phyloP scores from a whole-genome alignment of 495 filamentous ascomycete species.

The Astrothelium subdiscretum region DNA sequence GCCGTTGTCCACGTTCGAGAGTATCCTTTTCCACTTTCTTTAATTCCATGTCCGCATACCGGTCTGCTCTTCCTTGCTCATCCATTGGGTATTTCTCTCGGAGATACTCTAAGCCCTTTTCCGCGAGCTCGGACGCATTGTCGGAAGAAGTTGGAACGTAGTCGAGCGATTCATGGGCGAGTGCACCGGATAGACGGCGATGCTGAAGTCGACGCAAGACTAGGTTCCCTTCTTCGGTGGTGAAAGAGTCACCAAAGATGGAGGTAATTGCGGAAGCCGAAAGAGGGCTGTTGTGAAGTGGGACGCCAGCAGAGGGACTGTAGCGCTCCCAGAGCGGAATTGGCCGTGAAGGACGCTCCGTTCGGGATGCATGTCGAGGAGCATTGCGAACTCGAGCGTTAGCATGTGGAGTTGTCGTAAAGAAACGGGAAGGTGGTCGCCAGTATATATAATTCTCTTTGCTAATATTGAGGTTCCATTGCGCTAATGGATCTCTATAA shows the following conservation, averaged over 20 bases:
- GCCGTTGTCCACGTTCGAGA: conserved; percentile 32
- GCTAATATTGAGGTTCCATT: background rate
- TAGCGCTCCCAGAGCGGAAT: conserved; percentile 16
- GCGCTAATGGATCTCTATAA: background rate
- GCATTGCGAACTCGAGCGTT: conserved; percentile 5
- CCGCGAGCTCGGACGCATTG: conserved; percentile 18
- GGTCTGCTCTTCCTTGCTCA: conserved; percentile 55
- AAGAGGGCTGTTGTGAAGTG: conserved; percentile 14
- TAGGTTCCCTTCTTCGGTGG: conserved; percentile 43
- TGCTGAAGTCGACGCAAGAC: conserved; percentile 60
- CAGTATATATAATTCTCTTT: background rate
- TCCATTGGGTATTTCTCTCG: conserved; percentile 59
- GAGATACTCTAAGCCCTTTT: conserved; percentile 54
- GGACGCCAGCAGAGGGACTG: conserved; percentile 17
- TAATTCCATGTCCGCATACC: conserved; percentile 47
- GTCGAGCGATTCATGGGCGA: conserved; percentile 40
- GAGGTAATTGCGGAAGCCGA: conserved; percentile 33
- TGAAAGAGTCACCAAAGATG: conserved; percentile 50
- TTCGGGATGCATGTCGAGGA: conserved; percentile 10
- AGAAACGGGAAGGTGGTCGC: background rate
- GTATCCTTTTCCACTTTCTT: conserved; percentile 28
- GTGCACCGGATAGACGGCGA: conserved; percentile 61
- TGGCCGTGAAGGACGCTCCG: background rate
- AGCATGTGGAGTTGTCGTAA: background rate
- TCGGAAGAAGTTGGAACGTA: conserved; percentile 19